Base-by-base conservation (phyloP, 225 moss, liverwort and hornwort species). In the Pleurozium schreberi region DNA sequence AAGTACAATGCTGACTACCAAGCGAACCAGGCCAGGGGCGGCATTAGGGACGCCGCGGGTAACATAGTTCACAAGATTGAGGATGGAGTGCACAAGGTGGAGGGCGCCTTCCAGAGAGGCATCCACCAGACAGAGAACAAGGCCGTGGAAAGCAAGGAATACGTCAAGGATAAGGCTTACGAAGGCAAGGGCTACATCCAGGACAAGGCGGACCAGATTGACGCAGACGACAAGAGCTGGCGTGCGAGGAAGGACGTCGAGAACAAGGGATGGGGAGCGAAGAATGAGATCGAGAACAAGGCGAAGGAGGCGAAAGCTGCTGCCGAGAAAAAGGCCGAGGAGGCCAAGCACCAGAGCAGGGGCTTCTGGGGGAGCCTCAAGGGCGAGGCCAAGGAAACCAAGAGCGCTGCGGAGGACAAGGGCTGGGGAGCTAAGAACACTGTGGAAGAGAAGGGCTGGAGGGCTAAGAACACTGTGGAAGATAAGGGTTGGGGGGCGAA, bases 311-410 rank as follows among this genome's bases (percentile, higher is more conserved):
- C 84, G 5, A 90, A 90, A 79, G 43, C 65, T 27, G 88, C 45
- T 40, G 86, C 88, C 6, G 89, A 92, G 75, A 86, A 86, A 59
- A 92, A 92, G 52, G 88, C 84, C 4, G 84, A 91, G 19, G 91
- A 91, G 58, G 88, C 82, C 12, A 88, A 91, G 87, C 79, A 87
- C 45, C 89, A 91, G 79, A 75, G 31, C 27, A 92, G 87, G 75
- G 92, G 90, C 10, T 92, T 92, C 76, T 90, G 88, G 85, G 89
- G 91, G 6, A 74, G 68, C 3, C 70, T 89, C 47, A 89, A 80
- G 82, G 84, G 87, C 18, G 89, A 91, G 14, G 64, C 80, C 2
- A 91, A 89, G 91, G 93, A 91, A 1, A 85, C 88, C 27, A 92
- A 88, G 88, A 82, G 6, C 55, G 30, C 84, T 22, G 68, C 14